phyloP scores from a whole-genome alignment of 1,284 basidiomycete genomes.

The Phellinidium pouzarii region DNA sequence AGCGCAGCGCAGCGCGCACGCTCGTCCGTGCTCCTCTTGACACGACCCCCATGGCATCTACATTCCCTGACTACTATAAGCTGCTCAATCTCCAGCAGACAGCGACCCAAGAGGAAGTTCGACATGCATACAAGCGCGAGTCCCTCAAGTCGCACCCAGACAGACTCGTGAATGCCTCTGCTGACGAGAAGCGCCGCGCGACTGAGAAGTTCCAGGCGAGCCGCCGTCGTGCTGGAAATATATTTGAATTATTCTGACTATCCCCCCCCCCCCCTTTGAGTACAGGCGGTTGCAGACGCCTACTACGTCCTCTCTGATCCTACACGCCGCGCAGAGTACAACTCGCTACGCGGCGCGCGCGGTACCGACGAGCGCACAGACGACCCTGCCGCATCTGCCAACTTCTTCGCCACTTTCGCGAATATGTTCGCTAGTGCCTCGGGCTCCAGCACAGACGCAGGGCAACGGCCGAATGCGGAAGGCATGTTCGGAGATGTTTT shows the following conservation, averaged over 20 bases:
- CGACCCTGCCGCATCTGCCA: slow-evolving; percentile 61
- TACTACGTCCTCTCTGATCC: slow-evolving; percentile 92
- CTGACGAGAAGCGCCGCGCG: slow-evolving; percentile 62
- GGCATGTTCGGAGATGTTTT: slow-evolving; percentile 85
- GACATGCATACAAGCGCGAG: slow-evolving; percentile 78
- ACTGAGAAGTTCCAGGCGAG: slow-evolving; percentile 78
- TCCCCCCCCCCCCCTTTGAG: slow-evolving; percentile 1
- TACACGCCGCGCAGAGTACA: slow-evolving; percentile 77
- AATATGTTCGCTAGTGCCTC: slow-evolving; percentile 49
- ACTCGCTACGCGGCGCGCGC: slow-evolving; percentile 54
- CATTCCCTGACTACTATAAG: slow-evolving; percentile 73
- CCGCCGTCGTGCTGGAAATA: neutral
- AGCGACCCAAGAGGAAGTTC: slow-evolving; percentile 68
- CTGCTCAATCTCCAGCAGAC: slow-evolving; percentile 51
- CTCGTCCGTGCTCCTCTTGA: neutral
- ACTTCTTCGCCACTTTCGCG: slow-evolving; percentile 76
- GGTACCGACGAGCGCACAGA: slow-evolving; percentile 42
- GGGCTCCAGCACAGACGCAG: slow-evolving; percentile 27
- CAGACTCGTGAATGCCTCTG: slow-evolving; percentile 68
- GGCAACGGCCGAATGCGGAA: slow-evolving; percentile 66
- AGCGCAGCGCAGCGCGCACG: neutral
- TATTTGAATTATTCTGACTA: neutral
- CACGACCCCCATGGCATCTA: slow-evolving; percentile 35
- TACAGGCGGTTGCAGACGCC: slow-evolving; percentile 85
- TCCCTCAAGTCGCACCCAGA: slow-evolving; percentile 81